phyloP scores from a whole-genome alignment of 2,329 filamentous ascomycete genomes.

The Calonectria ilicicola region DNA sequence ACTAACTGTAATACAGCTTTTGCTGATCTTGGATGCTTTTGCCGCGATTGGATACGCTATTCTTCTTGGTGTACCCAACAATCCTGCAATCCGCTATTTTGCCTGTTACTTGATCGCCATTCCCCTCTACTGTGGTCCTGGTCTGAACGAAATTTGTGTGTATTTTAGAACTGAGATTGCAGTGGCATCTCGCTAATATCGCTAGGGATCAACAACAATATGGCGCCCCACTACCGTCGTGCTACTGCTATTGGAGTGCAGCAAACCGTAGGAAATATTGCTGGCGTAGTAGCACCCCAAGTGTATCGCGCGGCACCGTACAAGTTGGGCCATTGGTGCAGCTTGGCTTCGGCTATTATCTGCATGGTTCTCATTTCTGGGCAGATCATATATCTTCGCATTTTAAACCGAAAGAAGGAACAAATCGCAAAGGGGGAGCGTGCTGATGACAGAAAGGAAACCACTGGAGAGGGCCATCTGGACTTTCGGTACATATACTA shows the following conservation, averaged over 20 bases:
- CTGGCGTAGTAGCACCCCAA: conserved; percentile 57
- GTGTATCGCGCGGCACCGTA: conserved; percentile 50
- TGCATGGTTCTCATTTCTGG: background rate
- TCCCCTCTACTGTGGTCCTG: conserved; percentile 60
- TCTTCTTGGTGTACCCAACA: conserved; percentile 53
- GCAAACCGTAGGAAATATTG: conserved; percentile 59
- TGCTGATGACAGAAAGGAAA: background rate
- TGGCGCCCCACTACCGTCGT: conserved; percentile 58
- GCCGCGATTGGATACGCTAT: background rate
- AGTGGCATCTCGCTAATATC: background rate
- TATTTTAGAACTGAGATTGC: background rate
- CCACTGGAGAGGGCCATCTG: background rate
- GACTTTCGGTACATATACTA: background rate
- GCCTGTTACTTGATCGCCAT: conserved; percentile 61
- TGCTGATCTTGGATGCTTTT: background rate
- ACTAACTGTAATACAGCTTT: background rate
- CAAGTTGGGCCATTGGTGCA: conserved; percentile 44
- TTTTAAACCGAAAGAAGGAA: background rate
- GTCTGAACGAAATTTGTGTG: conserved; percentile 56
- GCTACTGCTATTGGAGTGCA: conserved; percentile 60
- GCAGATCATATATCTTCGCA: background rate
- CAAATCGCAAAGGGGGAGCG: background rate
- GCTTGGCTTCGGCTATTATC: conserved; percentile 30
- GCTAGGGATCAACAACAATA: conserved; percentile 56
- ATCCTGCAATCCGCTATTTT: conserved; percentile 63